Percentiles rank a stretch among this genome's conserved stretches.
phyloP scores from a whole-genome alignment of 208 protist genomes.

The Acanthamoeba sp. region DNA sequence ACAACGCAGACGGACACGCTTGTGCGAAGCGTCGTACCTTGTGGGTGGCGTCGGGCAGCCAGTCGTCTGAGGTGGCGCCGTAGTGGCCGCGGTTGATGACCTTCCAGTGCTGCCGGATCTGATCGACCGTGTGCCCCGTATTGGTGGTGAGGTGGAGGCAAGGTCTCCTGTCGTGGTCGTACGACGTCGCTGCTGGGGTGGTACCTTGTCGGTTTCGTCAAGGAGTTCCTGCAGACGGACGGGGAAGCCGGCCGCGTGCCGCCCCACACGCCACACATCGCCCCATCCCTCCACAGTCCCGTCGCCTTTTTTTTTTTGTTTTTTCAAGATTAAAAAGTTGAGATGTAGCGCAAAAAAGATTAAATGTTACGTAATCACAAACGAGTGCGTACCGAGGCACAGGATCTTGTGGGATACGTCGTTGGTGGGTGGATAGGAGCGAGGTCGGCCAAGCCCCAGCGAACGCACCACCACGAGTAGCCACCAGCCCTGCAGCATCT shows the following conservation, averaged over 20 bases:
- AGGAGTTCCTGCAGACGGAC: not conserved
- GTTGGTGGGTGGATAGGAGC: not conserved
- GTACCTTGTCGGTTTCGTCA: not conserved
- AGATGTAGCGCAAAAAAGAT: too few relatives aligned
- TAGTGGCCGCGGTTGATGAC: slow-evolving; percentile 23
- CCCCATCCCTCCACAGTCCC: not conserved
- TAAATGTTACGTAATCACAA: too few relatives aligned
- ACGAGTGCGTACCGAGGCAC: not conserved
- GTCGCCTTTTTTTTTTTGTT: not conserved
- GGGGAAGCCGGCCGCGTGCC: not conserved
- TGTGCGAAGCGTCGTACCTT: not conserved
- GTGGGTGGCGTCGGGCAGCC: slow-evolving; percentile 1
- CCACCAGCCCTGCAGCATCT: slow-evolving; percentile 24
- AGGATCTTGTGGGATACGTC: slow-evolving; percentile 35
- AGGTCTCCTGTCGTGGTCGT: too few relatives aligned
- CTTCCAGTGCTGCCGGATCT: slow-evolving; percentile 14
- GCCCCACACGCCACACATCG: not conserved
- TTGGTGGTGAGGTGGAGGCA: not conserved
- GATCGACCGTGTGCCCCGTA: too few relatives aligned
- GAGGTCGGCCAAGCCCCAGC: not conserved
- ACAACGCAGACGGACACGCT: not conserved
- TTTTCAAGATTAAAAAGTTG: not conserved
- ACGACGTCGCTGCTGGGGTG: too few relatives aligned
- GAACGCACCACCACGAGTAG: not conserved
- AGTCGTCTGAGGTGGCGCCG: not conserved